phyloP scores from a whole-genome alignment of 495 filamentous ascomycete genomes.

The Neurospora cerealis region DNA sequence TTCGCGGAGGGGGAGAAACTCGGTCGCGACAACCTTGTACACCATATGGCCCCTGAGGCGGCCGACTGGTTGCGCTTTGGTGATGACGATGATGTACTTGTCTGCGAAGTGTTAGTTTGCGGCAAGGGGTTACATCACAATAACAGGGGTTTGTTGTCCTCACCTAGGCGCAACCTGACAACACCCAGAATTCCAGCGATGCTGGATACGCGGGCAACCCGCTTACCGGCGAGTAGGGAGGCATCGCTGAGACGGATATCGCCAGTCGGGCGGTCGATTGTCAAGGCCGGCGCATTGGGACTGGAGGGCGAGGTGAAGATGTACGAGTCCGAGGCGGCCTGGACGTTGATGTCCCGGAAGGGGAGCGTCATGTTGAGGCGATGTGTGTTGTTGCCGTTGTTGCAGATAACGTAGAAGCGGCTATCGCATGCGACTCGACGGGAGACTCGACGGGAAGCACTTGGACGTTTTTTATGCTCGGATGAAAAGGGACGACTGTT shows the following conservation, averaged over 20 bases:
- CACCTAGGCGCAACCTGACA: slow-evolving; percentile 83
- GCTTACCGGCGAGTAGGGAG: slow-evolving; percentile 59
- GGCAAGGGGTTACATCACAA: background rate
- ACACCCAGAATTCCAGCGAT: slow-evolving; percentile 91
- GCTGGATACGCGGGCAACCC: slow-evolving; percentile 63
- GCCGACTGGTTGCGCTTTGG: slow-evolving; percentile 84
- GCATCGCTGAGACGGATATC: slow-evolving; percentile 79
- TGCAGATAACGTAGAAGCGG: background rate
- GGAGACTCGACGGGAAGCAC: background rate
- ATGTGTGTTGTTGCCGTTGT: background rate
- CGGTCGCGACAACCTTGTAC: slow-evolving; percentile 83
- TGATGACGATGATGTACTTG: slow-evolving; percentile 95
- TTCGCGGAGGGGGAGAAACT: slow-evolving; percentile 90
- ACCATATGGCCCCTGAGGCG: slow-evolving; percentile 86
- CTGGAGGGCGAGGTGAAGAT: slow-evolving; percentile 94
- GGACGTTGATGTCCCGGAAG: slow-evolving; percentile 93
- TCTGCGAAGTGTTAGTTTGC: slow-evolving; percentile 42
- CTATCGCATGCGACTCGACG: background rate
- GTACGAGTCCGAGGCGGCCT: slow-evolving; percentile 83
- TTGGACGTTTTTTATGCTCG: background rate
- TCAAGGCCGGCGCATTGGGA: slow-evolving; percentile 73
- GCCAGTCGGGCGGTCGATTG: slow-evolving; percentile 86
- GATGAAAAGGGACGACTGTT: background rate
- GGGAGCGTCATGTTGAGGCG: slow-evolving; percentile 50
- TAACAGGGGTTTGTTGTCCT: slow-evolving; percentile 3